Evolutionary conservation across 495 filamentous ascomycete genomes (phyloP).

Genomic region (Aspergillus indologenus): DNA sequence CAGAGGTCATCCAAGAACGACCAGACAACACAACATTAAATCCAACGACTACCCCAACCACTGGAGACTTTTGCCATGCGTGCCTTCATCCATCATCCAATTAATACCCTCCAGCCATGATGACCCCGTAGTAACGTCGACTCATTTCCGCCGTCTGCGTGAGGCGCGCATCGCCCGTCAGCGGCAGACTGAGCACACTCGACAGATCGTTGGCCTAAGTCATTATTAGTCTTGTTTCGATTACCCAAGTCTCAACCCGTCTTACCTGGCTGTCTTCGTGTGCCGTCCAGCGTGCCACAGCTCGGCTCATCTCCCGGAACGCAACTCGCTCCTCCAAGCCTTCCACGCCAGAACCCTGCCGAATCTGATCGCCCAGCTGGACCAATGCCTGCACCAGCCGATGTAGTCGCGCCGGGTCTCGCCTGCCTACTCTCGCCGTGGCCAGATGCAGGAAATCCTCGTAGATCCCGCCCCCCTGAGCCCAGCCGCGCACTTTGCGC

Average conservation of each 20-base stretch:
- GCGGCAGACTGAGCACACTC: slow-evolving; percentile 61
- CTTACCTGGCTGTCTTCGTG: slow-evolving; percentile 59
- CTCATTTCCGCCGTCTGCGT: slow-evolving; percentile 67
- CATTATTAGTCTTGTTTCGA: slow-evolving; percentile 10
- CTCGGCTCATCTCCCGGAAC: slow-evolving; percentile 61
- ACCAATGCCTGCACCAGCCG: slow-evolving; percentile 63
- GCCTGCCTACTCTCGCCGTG: slow-evolving; percentile 33
- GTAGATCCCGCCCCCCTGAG: slow-evolving; percentile 75
- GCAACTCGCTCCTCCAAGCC: slow-evolving; percentile 80
- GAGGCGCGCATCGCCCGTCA: slow-evolving; percentile 68
- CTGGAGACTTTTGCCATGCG: slow-evolving; percentile 1
- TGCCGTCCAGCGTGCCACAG: slow-evolving; percentile 58
- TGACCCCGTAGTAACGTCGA: slow-evolving; percentile 59
- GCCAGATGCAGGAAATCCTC: slow-evolving; percentile 70
- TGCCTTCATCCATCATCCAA: slow-evolving; percentile 6
- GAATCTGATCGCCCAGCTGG: slow-evolving; percentile 55
- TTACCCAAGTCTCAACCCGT: neutral
- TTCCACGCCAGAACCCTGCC: slow-evolving; percentile 51
- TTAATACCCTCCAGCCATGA: slow-evolving; percentile 48
- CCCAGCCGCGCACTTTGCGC: slow-evolving; percentile 59
- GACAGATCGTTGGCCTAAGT: slow-evolving; percentile 38
- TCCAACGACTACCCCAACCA: neutral
- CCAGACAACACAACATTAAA: neutral
- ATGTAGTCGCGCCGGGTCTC: slow-evolving; percentile 45
- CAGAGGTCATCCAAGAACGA: neutral